phyloP scores from a whole-genome alignment of 352 stramenopile species.

The Globisporangium acanthophoron region DNA sequence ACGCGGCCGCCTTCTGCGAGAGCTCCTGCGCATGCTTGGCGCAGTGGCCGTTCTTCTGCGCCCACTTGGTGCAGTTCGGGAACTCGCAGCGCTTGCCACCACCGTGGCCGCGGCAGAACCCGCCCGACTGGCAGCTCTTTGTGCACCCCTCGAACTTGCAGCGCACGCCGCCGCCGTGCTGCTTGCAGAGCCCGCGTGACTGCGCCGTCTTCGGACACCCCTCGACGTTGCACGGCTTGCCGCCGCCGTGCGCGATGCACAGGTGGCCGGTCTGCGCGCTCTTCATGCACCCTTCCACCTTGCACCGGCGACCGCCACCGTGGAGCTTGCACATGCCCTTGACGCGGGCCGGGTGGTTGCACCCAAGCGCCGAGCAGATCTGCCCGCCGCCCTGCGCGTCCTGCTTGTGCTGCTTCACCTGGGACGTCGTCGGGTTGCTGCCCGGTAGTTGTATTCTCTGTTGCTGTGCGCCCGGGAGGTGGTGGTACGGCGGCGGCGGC shows the following conservation, averaged over 20 bases:
- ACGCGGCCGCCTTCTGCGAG: conserved; percentile 27
- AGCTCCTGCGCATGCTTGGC: conserved; percentile 85
- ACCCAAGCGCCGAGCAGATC: conserved; percentile 71
- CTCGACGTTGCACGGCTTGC: conserved; percentile 81
- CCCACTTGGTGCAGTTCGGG: conserved; percentile 83
- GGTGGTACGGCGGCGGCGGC: conserved; percentile 19
- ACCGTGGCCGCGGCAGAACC: conserved; percentile 78
- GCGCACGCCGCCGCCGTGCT: conserved; percentile 77
- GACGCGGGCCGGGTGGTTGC: conserved; percentile 68
- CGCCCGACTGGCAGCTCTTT: conserved; percentile 83
- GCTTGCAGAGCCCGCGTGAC: conserved; percentile 79
- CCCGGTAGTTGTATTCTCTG: conserved; percentile 25
- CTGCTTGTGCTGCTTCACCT: conserved; percentile 51
- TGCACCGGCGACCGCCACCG: conserved; percentile 72
- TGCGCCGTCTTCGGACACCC: conserved; percentile 83
- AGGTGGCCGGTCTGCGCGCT: conserved; percentile 79
- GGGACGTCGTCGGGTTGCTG: conserved; percentile 36
- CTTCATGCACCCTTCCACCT: conserved; percentile 87
- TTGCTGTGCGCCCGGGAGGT: conserved; percentile 20
- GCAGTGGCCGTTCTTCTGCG: conserved; percentile 84
- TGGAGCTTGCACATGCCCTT: conserved; percentile 88
- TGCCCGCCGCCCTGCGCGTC: conserved; percentile 44
- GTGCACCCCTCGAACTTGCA: conserved; percentile 86
- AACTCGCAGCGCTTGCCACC: conserved; percentile 84
- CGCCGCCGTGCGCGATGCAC: conserved; percentile 81